phyloP scores from a whole-genome alignment of 177 flowering plant genomes.

The Vitis hybrid region DNA sequence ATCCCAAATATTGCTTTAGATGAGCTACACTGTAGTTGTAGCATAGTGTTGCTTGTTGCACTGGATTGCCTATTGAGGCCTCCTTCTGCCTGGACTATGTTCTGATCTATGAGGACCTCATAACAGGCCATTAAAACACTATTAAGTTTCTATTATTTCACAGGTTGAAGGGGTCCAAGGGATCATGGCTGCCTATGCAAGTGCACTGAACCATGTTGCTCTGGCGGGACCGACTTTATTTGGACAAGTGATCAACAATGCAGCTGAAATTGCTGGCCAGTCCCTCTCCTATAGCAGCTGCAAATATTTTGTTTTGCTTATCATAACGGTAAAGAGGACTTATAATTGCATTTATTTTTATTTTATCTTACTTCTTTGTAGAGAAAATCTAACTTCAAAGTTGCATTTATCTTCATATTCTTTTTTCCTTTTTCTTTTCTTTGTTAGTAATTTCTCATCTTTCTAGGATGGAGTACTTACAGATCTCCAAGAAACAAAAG shows the following conservation, averaged over 20 bases:
- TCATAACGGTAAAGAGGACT: slow-evolving; percentile 61
- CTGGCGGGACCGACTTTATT: slow-evolving; percentile 91
- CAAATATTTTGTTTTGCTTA: slow-evolving; percentile 79
- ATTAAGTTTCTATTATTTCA: background rate
- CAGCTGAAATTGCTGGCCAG: slow-evolving; percentile 69
- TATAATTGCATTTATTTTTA: background rate
- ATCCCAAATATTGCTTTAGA: too few species aligned
- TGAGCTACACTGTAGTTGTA: too few species aligned
- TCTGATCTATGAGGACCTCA: too few species aligned
- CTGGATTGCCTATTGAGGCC: too few species aligned
- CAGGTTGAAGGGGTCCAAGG: slow-evolving; percentile 88
- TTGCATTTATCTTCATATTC: background rate
- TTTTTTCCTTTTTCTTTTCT: background rate
- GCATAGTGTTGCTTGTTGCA: too few species aligned
- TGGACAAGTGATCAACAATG: slow-evolving; percentile 72
- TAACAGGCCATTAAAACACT: background rate
- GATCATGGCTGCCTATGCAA: slow-evolving; percentile 75
- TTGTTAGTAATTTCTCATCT: background rate
- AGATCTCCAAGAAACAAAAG: slow-evolving; percentile 75
- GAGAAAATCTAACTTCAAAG: background rate
- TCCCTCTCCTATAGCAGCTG: slow-evolving; percentile 38
- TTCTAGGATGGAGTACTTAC: slow-evolving; percentile 89
- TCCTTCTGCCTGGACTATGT: background rate
- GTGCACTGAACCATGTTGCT: slow-evolving; percentile 55
- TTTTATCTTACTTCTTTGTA: background rate